Base-by-base conservation (phyloP, 1,139 yeast species). In the Saccharomyces hybrid region DNA sequence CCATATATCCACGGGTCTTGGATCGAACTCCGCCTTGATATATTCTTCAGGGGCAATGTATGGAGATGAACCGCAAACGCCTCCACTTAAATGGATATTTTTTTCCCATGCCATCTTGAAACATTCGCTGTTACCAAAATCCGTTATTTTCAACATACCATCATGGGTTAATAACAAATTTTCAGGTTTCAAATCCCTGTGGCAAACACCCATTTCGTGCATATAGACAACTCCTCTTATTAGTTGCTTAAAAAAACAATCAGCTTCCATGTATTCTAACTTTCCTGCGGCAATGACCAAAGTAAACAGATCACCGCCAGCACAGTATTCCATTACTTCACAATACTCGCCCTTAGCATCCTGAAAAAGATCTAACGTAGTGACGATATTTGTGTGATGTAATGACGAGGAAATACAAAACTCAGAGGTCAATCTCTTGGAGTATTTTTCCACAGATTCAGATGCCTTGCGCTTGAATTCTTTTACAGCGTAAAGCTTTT, bases 181-280 rank as follows among this genome's bases (percentile, higher is more conserved):
- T 68, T 93, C 99, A 0, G 99, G 99, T 72, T 93, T 93, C 63
- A 93, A 77, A 69, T 93, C 99, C 57, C 98, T 80, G 71, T 93
- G 99, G 32, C 95, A 86, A 50, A 93, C 97, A 46, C 98, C 98
- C 95, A 90, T 88, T 50, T 88, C 88, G 73, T 93, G 99, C 96
- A 93, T 89, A 73, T 90, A 93, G 54, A 84, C 87, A 44, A 93
- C 96, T 38, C 97, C 99, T 55, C 91, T 77, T 54, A 93, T 81
- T 53, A 93, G 75, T 68, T 93, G 98, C 69, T 91, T 91, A 75
- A 93, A 90, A 67, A 88, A 90, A 71, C 98, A 93, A 70, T 93
- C 97, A 5, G 98, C 96, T 70, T 93, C 98, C 14, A 82, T 79
- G 58, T 83, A 84, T 64, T 88, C 95, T 56, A 93, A 75, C 64